Conservation (phyloP, 1,284 basidiomycete genomes). For the Apiotrichum sp. region DNA sequence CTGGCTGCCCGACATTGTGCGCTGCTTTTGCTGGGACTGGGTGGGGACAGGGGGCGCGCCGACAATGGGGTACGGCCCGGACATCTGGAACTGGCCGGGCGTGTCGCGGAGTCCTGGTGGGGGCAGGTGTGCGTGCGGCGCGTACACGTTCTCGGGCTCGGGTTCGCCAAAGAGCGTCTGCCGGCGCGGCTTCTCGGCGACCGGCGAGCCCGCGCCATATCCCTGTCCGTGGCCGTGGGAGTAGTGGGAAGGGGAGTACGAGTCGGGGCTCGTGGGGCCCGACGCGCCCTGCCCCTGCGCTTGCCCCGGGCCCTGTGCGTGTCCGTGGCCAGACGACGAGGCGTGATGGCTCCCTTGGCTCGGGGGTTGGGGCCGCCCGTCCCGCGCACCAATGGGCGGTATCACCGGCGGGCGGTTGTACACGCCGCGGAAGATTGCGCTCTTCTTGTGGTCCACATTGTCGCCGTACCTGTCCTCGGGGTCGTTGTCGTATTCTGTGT, state of each 20-base stretch:
- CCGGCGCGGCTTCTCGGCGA: not conserved
- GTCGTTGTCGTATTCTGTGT: conserved; percentile 44
- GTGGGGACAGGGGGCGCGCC: not conserved
- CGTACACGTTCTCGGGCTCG: not conserved
- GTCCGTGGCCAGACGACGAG: not conserved
- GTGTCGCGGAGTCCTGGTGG: not conserved
- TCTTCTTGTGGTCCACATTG: conserved; percentile 26
- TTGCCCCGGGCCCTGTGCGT: not conserved
- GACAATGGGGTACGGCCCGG: conserved; percentile 2
- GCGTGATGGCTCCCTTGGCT: not conserved
- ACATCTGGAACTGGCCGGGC: not conserved
- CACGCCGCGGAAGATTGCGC: conserved; percentile 36
- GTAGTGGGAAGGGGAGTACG: not conserved
- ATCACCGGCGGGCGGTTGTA: conserved; percentile 17
- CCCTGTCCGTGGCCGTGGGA: not conserved
- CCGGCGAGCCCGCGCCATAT: not conserved
- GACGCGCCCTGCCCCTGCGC: not conserved
- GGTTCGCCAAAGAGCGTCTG: not conserved
- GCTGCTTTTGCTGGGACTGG: not conserved
- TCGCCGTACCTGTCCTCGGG: conserved; percentile 15
- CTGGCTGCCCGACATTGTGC: not conserved
- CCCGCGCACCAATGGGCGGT: conserved; percentile 1
- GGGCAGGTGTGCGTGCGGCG: not conserved
- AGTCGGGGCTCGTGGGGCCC: not conserved
- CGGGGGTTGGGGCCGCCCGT: not conserved